phyloP scores from a whole-genome alignment of 345 rosid genomes.

The Eucalyptus decipiens region DNA sequence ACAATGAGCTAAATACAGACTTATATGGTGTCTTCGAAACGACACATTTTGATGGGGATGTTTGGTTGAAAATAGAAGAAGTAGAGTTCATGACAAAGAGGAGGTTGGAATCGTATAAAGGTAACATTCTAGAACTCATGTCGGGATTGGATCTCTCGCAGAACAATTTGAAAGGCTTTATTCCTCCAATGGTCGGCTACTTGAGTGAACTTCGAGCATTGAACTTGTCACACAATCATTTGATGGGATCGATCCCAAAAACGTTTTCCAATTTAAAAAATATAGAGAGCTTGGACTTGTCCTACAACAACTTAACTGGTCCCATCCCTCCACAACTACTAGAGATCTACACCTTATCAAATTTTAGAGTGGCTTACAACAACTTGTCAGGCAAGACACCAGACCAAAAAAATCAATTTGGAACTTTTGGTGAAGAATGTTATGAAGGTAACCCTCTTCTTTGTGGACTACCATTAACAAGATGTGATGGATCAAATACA shows the following conservation, averaged over 20 bases:
- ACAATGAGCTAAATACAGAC: too few relatives aligned
- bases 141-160: background rate
- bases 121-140: background rate
- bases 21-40: too few relatives aligned
- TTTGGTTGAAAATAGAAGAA: too few relatives aligned
- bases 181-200: background rate
- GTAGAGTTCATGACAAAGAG: background rate
- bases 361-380: constrained; percentile 1
- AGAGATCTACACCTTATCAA: background rate
- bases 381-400: background rate
- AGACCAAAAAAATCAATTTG: background rate
- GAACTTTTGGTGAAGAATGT: background rate
- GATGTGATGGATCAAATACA: background rate
- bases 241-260: background rate
- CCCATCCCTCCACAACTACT: background rate
- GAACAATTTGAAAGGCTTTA: background rate
- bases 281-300: background rate
- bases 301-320: background rate
- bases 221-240: background rate
- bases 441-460: background rate
- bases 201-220: background rate
- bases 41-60: too few relatives aligned
- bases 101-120: background rate
- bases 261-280: background rate
- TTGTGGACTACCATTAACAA: background rate